These are phyloP conservation scores for Agaricus bisporus DNA, from an alignment of 768 basidiomycete species.

Conservation along the genomic window DNA sequence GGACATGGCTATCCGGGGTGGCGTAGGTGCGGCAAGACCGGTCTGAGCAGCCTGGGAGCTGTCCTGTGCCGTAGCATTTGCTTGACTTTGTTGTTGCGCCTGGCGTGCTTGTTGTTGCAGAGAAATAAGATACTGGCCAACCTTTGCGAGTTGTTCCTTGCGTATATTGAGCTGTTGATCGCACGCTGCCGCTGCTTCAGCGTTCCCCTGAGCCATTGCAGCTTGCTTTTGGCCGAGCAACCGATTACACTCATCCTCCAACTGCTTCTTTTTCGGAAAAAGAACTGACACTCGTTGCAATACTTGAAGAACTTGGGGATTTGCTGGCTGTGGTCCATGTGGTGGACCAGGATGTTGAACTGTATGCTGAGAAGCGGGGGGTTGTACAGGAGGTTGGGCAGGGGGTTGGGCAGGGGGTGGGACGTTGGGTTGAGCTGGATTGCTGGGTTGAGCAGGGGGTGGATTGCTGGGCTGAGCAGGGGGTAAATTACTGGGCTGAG, in stretches of 20 bases:
- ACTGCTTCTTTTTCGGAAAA: background rate
- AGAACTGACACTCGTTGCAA: background rate
- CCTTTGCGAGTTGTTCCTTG: constrained; percentile 8
- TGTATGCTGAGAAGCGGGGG: constrained; percentile 7
- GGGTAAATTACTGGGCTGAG: constrained; percentile 10
- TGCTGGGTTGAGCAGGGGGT: background rate
- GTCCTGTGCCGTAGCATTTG: background rate
- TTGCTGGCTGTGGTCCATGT: constrained; percentile 11
- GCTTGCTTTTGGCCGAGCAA: background rate
- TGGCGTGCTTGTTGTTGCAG: constrained; percentile 12
- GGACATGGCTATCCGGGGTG: background rate
- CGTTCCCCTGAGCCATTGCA: constrained; percentile 16
- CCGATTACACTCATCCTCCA: constrained; percentile 4
- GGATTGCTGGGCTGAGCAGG: constrained; percentile 4
- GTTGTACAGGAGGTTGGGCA: constrained; percentile 4
- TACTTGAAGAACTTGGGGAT: constrained; percentile 12
- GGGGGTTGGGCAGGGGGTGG: constrained; percentile 13
- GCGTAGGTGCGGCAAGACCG: background rate
- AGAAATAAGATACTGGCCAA: constrained; percentile 4
- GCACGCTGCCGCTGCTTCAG: constrained; percentile 3
- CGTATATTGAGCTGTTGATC: constrained; percentile 13
- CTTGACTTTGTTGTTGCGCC: constrained; percentile 2
- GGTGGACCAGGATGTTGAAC: no score
- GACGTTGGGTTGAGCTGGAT: constrained; percentile 8
- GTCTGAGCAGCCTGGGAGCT: background rate